Evolutionary conservation across 139 green algal species (phyloP), one percentile per base, ranked within the genome.

Genomic region (Asterochloris erici): DNA sequence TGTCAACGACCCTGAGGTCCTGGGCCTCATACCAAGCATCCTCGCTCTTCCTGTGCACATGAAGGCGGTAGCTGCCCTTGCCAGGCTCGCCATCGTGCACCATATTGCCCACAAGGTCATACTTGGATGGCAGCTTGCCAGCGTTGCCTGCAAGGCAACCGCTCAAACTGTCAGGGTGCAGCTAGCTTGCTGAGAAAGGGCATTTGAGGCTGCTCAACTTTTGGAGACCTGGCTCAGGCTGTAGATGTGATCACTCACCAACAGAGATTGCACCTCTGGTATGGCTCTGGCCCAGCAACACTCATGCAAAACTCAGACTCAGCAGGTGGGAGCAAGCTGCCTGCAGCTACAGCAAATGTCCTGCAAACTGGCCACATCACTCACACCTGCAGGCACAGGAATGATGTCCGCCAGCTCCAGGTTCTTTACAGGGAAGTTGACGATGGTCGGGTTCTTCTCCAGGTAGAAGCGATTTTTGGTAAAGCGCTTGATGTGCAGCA

Each of bases 371-470:
- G 74, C 23, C 26, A 24, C 14, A 14, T 26, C 14, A 68, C 23
- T 26, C 21, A 16, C 29, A 85, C 86, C 86, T 54, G 63, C 29
- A 16, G 87, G 86, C 68, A 90, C 70, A 4, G 95, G 93, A 14
- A 99, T 83, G 74, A 94, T 90, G 71, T 94, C 94, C 0, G 83
- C 47, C 71, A 99, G 85, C 73, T 98, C 93, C 85, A 99, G 85
- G 82, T 93, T 93, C 78, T 97, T 97, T 17, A 98, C 91, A 0
- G 97, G 96, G 84, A 99, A 99, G 86, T 98, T 99, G 28, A 99
- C 97, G 73, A 99, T 94, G 74, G 96, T 99, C 61, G 94, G 96
- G 89, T 99, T 99, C 90, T 99, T 99, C 90, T 98, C 95, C 23
- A 91, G 70, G 84, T 94, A 96, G 83, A 97, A 97, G 86, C 93